phyloP scores from a whole-genome alignment of 2,329 filamentous ascomycete genomes.

The Dactylellina haptotyla region DNA sequence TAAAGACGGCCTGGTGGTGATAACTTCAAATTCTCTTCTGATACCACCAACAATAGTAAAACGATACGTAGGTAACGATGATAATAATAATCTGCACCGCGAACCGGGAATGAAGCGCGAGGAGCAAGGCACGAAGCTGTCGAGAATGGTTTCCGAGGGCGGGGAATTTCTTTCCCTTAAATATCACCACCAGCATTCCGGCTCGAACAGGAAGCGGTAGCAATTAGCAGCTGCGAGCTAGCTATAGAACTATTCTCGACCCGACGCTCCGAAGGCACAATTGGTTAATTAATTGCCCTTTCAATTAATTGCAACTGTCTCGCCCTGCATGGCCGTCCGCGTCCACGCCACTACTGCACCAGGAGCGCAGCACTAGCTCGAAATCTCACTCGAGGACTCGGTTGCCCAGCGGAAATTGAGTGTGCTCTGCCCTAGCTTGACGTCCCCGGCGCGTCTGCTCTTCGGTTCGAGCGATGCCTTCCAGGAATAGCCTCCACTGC shows the following conservation, averaged over 20 bases:
- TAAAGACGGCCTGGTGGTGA: constrained; percentile 6
- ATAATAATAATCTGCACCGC: not conserved
- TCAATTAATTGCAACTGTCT: not conserved
- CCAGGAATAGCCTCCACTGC: constrained; percentile 14
- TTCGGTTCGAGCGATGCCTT: constrained; percentile 29
- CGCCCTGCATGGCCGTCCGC: not conserved
- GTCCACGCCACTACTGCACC: constrained; percentile 20
- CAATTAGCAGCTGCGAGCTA: not conserved
- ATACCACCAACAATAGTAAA: too few species aligned
- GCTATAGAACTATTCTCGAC: constrained; percentile 2
- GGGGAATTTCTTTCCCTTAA: constrained; percentile 30
- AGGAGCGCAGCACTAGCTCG: constrained; percentile 15
- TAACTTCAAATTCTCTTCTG: too few species aligned
- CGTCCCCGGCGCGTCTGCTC: not conserved
- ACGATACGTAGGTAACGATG: not conserved
- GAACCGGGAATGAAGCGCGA: constrained; percentile 12
- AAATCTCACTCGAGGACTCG: not conserved
- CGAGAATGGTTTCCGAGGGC: constrained; percentile 31
- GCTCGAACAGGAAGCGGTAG: constrained; percentile 13
- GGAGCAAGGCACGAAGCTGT: constrained; percentile 10
- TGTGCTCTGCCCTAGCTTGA: constrained; percentile 4
- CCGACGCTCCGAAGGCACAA: not conserved
- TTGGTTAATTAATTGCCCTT: not conserved
- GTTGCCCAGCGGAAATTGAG: not conserved
- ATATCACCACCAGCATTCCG: constrained; percentile 40